These are phyloP conservation scores for Lipomyces japonicus DNA, from an alignment of 805 yeast genomes.

Conservation along the genomic window DNA sequence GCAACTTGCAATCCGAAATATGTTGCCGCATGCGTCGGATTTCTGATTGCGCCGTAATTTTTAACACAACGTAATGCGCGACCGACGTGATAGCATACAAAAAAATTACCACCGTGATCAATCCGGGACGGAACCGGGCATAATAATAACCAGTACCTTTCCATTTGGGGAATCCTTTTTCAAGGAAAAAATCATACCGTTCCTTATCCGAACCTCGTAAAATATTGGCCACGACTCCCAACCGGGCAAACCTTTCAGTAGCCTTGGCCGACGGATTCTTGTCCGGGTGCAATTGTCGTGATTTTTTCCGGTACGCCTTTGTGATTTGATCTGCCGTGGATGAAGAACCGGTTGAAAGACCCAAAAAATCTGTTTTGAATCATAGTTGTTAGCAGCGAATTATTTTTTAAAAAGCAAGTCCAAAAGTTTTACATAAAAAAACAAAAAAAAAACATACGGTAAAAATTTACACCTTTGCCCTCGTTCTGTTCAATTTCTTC, in stretches of 20 bases:
- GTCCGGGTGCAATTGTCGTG: constrained; percentile 82
- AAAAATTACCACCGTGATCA: constrained; percentile 48
- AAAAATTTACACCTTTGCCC: constrained; percentile 60
- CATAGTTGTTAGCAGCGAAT: neutral
- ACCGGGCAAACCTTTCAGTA: constrained; percentile 68
- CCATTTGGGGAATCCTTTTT: constrained; percentile 82
- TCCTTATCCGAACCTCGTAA: constrained; percentile 58
- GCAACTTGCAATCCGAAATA: constrained; percentile 35
- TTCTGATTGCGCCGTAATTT: constrained; percentile 54
- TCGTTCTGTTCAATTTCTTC: constrained; percentile 60
- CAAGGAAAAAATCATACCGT: constrained; percentile 78
- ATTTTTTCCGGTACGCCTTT: constrained; percentile 54
- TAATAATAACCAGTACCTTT: constrained; percentile 64
- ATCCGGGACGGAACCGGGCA: constrained; percentile 63
- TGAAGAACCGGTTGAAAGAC: constrained; percentile 45
- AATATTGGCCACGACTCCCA: constrained; percentile 72
- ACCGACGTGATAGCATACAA: constrained; percentile 50
- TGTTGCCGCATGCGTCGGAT: constrained; percentile 47
- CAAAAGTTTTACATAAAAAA: neutral
- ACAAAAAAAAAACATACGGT: constrained; percentile 48
- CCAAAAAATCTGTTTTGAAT: constrained; percentile 36
- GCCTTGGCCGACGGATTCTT: constrained; percentile 55
- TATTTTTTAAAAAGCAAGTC: neutral
- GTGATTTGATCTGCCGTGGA: constrained; percentile 37
- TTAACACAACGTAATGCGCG: constrained; percentile 57